Percentiles rank a stretch among this genome's conserved stretches.
phyloP scores from a whole-genome alignment of 2,329 filamentous ascomycete species.

The Rutstroemia sp. region DNA sequence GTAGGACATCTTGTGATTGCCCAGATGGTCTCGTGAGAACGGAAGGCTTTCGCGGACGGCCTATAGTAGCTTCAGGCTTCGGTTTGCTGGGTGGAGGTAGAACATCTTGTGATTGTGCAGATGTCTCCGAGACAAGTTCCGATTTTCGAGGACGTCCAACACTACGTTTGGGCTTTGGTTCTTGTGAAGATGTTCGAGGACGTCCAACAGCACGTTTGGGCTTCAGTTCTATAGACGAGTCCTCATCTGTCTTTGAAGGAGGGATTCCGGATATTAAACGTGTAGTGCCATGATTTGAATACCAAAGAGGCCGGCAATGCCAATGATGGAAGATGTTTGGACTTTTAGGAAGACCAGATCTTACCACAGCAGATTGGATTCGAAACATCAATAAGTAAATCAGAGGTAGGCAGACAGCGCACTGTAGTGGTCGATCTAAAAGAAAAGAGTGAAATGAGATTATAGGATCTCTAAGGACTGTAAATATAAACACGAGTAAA shows the following conservation, averaged over 20 bases:
- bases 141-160: not conserved
- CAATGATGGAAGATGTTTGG: not conserved
- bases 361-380: conserved; percentile 6
- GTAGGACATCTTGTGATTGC: no score
- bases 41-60: no score
- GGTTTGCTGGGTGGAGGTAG: not conserved
- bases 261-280: not conserved
- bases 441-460: not conserved
- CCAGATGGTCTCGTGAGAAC: no score
- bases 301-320: not conserved
- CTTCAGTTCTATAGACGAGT: not conserved
- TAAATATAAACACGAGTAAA: not conserved
- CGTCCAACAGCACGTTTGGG: not conserved
- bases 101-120: not conserved
- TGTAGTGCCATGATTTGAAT: not conserved
- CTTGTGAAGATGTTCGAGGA: not conserved
- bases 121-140: not conserved
- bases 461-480: not conserved
- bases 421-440: not conserved
- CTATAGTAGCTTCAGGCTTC: not conserved
- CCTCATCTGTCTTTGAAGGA: not conserved
- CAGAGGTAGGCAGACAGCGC: not conserved
- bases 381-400: conserved; percentile 20
- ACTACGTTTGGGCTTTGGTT: not conserved
- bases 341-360: conserved; percentile 9